Evolutionary conservation across 108 stramenopile species (phyloP), one percentile per base, ranked within the genome.

Genomic region (Nitzschia inconspicua): DNA sequence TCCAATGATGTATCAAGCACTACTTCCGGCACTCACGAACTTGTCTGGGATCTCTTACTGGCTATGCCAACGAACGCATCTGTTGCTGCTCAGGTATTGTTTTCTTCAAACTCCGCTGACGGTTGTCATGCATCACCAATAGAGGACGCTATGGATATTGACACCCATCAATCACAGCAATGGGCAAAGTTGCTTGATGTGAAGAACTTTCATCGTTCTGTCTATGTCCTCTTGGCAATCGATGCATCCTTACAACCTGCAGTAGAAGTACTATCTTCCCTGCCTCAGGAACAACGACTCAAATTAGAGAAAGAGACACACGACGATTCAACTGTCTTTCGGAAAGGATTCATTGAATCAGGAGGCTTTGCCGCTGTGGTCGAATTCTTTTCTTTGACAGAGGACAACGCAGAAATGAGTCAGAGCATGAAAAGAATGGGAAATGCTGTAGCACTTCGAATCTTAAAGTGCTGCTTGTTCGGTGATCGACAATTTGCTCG

Each of bases 141-240:
- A n/a, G 52, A 47, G 9, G 79, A 86, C 68, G 80, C 84, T 37
- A 86, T 95, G 82, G 73, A 68, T 7, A 65, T 85, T n/a, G 86
- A 85, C 59, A 70, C 78, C 18, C 52, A 44, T 23, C 43, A 43
- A 47, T 18, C 68, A 35, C 77, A 72, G 4, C 52, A 50, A 36
- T 95, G 94, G 94, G 74, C 83, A 7, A 70, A 75, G 26, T 60
- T 95, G 6, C 52, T 95, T 24, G 84, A 91, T 54, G 44, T 75
- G 57, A 54, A 61, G 13, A 77, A 63, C 44, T 91, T 88, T 51
- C 82, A 90, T 57, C 81, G 82, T 30, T 88, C 91, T 23, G 88
- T 96, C 13, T 98, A 98, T 59, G 89, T 88, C 7, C 77, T 98
- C 67, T 86, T 96, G 70, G 85, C 95, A 16, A 78, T 98, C 25